Conservation (phyloP, 208 protist genomes). For the Leishmania arabica region DNA sequence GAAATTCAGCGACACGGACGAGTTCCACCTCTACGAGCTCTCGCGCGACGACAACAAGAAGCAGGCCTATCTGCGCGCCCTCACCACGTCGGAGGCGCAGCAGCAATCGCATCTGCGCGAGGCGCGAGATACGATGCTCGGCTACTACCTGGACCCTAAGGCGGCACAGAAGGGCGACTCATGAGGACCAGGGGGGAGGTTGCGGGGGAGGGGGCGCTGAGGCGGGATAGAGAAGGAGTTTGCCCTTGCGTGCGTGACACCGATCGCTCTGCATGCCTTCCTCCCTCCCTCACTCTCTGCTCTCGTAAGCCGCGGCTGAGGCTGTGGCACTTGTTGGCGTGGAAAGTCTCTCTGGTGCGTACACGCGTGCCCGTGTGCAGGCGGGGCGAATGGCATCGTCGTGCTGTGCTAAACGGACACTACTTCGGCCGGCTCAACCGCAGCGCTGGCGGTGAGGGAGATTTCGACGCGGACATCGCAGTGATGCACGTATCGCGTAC, state of each 20-base stretch:
- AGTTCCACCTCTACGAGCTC: slow-evolving; percentile 79
- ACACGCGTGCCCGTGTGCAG: not conserved
- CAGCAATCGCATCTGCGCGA: slow-evolving; percentile 20
- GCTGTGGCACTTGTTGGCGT: not conserved
- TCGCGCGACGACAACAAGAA: slow-evolving; percentile 78
- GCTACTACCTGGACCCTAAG: slow-evolving; percentile 38
- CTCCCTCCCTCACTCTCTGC: not conserved
- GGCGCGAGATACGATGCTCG: slow-evolving; percentile 20
- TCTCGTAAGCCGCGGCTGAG: not conserved
- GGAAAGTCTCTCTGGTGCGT: not conserved
- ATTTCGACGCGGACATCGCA: not conserved
- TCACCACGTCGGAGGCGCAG: slow-evolving; percentile 43
- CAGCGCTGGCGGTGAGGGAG: no score
- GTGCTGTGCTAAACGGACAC: not conserved
- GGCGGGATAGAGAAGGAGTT: not conserved
- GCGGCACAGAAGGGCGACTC: not conserved
- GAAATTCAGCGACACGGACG: slow-evolving; percentile 72
- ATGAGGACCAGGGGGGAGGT: not conserved
- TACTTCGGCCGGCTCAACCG: not conserved
- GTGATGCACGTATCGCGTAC: not conserved
- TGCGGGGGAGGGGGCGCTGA: not conserved
- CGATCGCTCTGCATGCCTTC: not conserved
- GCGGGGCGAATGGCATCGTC: not conserved
- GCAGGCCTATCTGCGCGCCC: slow-evolving; percentile 66
- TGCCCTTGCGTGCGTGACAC: not conserved